Base-by-base conservation (phyloP, 352 stramenopile genomes). In the Phytopythium delawarense region DNA sequence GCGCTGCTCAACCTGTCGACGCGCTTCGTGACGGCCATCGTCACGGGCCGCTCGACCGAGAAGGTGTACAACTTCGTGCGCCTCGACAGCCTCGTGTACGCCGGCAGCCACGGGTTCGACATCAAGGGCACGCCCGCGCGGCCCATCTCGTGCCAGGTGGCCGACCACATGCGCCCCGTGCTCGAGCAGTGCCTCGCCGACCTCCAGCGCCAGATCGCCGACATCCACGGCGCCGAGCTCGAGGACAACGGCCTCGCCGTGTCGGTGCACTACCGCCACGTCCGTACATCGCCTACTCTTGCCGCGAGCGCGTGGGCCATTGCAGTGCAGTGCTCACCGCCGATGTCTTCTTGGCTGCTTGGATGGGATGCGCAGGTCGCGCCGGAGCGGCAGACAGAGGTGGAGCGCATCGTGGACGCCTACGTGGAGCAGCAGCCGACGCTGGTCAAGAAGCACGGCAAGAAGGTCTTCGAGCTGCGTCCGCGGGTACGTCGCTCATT, bases 341-440 rank as follows among this genome's bases (percentile, higher is more conserved):
- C 35, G 35, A 16, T 32, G 28, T 7, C 8, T 52, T 18, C 2
- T 49, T 32, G 46, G 23, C 54, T 57, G 42, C 46, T 39, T 61
- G 40, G 28, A 34, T 65, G 28, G 15, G 34, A 56, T 74, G 20
- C n/a, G 28, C 59, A 79, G 74, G 69, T 82, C 51, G 74, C 70
- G 35, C 64, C 65, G 7, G 64, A 67, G 28, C 65, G 82, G 12
- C 76, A 88, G 51, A 61, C 65, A n/a, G 60, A 90, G 2, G 91
- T 98, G 7, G 72, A 89, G 37, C 67, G 78, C 12, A 98, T 98
- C 48, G 77, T 99, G 13, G 81, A 96, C 54, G 67, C 65, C 57
- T 98, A 93, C 65, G 59, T 84, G 28, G 53, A 53, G 13, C 71
- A 65, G 16, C 65, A 83, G 48, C 73, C 75, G 21, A 74, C 61